Base-by-base conservation (phyloP, 371 early-diverging fungal species). In the Mortierella sp. region DNA sequence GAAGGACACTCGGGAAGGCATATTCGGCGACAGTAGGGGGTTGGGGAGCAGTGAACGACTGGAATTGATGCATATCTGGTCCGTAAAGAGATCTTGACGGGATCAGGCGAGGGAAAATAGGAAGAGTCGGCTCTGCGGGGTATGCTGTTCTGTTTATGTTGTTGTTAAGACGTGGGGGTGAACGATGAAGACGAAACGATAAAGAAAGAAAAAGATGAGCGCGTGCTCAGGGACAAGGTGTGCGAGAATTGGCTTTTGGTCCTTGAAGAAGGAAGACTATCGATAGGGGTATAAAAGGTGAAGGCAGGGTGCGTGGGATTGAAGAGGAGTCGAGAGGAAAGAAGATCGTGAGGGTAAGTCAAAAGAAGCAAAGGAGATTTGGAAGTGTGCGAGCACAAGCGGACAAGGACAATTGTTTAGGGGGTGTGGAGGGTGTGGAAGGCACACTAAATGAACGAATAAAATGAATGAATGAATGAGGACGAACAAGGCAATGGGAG, bases 1-100 rank as follows among this genome's bases (percentile, higher is more conserved):
- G 96, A 28, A 97, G 88, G 53, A 97, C 96, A 44, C 94, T 94
- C 6, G 97, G 96, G 71, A 97, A 90, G n/a, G 94, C 91, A 74
- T 95, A 95, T 79, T 92, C 92, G 71, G 88, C 80, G 40, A 72
- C 75, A 44, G 74, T 64, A 16, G 85, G 87, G 37, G 78, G 73
- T 57, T 79, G 76, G 0, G 79, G 83, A 10, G 64, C 57, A 10
- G 72, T 10, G 51, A 75, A 81, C 28, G 86, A 53, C 40, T 81
- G 81, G 61, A 77, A 74, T 50, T 81, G 81, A 34, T 81, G 69
- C 81, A 81, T 81, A 24, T 19, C 19, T 71, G 44, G 50, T n/a
- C 26, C 37, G 26, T 67, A 67, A 21, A 28, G 51, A 3, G 46
- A 67, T 67, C 67, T 40, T 67, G 55, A 14, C 71, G 31, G 77